Percentiles rank a stretch among this genome's conserved stretches.
These are phyloP conservation scores for Fremontodendron californicum DNA, from an alignment of 345 rosid species.

Conservation along the genomic window DNA sequence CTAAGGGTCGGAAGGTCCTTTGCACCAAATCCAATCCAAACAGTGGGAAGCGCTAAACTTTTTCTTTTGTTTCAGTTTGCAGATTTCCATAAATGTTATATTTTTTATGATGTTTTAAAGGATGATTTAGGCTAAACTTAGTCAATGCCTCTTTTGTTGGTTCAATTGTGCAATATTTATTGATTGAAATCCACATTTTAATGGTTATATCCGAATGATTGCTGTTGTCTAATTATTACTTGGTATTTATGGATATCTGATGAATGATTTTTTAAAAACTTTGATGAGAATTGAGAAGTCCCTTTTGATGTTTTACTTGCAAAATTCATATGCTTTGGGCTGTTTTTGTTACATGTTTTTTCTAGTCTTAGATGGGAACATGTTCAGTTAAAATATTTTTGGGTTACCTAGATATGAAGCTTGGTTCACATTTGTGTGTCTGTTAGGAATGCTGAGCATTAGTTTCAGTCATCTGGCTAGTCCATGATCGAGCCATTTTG, in stretches of 20 bases:
- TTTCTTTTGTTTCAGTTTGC: neutral
- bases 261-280: slow-evolving; percentile 1
- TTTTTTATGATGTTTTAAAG: slow-evolving; percentile 6
- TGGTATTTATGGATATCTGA: neutral
- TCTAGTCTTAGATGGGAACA: neutral
- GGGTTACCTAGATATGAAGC: neutral
- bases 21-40: slow-evolving; percentile 86
- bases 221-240: neutral
- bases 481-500: neutral
- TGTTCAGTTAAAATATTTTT: neutral
- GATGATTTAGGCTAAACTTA: slow-evolving; percentile 9
- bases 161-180: slow-evolving; percentile 9
- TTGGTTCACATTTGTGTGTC: neutral
- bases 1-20: slow-evolving; percentile 84
- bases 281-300: neutral
- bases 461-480: neutral
- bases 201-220: neutral
- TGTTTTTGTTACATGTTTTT: neutral
- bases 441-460: neutral
- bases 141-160: neutral
- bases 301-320: neutral
- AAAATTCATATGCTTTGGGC: neutral
- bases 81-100: neutral
- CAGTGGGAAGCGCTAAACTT: slow-evolving; percentile 56
- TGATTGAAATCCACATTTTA: slow-evolving; percentile 8